Evolutionary conservation across 352 stramenopile genomes (phyloP), one percentile per base, ranked within the genome.

Genomic region (Pythium sp.): DNA sequence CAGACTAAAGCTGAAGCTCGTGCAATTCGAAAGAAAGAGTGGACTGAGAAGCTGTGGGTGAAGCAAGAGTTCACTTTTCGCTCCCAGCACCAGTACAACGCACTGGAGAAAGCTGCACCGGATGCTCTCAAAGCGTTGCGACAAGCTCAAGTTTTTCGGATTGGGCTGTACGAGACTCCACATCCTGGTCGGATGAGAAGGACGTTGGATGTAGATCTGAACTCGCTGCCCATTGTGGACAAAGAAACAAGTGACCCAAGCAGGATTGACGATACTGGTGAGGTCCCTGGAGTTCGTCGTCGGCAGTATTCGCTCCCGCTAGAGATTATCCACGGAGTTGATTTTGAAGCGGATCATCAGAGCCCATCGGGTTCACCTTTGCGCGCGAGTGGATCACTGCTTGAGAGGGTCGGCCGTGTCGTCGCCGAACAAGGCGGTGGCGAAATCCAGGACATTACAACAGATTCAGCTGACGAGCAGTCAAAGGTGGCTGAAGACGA

Each of bases 391-490:
- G 79, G 80, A 20, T 73, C 76, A 46, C 64, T 94, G 20, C 69
- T 95, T 3, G 77, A 92, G 58, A 72, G 80, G 47, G 88, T 95
- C 32, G 86, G 88, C 26, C 80, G 85, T 22, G 77, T 92, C 1
- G 78, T 95, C 2, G 88, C 88, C 0, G 77, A 88, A 51, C 81
- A 95, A 64, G 71, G 84, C 41, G 85, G 85, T 14, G 86, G 86
- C 22, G 86, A 94, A 62, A 94, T 94, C 64, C 78, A 74, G 64
- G 86, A 94, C 43, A 94, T 94, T 65, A 94, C 86, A 8, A 80
- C 72, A 0, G 86, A 93, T 58, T 18, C 38, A 34, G 47, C 59
- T 14, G 72, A 79, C 18, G 56, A 72, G 7, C 36, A 58, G 22
- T 11, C 56, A 2, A 72, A 69, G n/a, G 36, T 28, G 15, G 9